Base-by-base conservation (phyloP, 768 basidiomycete species). In the Kwoniella heveanensis region DNA sequence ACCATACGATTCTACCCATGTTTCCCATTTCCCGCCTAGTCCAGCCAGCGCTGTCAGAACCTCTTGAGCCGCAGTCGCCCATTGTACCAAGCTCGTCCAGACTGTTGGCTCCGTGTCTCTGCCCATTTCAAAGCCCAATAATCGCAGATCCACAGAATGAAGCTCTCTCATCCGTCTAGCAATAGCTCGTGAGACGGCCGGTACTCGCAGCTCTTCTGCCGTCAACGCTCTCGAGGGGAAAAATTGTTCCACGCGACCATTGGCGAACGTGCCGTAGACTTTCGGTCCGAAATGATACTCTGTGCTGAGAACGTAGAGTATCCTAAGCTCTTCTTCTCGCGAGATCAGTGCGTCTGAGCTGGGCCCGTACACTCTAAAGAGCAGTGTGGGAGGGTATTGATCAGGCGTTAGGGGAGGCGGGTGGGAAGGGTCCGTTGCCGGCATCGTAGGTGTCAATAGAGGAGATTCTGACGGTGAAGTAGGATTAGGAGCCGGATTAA, bases 141-240 rank as follows among this genome's bases (percentile, higher is more conserved):
- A 83, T 15, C 84, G 83, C 55, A 96, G 84, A 73, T 95, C 92
- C 51, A 97, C 95, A 25, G 88, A 87, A 80, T 99, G 96, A 30
- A 99, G 85, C 79, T 98, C 94, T 22, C 92, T 88, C 95, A 98
- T 98, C 32, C 95, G 85, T 22, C 88, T 86, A n/a, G 88, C 93
- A 69, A 98, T 92, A 86, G 90, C 91, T 27, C 87, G 83, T 76
- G 90, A 92, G 59, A 88, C 86, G 64, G 82, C 79, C 17, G 87
- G 85, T 69, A 92, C 86, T 52, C 91, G 85, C 66, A 99, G 83
- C 74, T 96, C 91, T 46, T 84, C 79, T 13, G 90, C 83, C 0
- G 86, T 88, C 50, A 98, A 83, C 1, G 92, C 88, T 32, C 87
- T 84, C 17, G 92, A 92, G 65, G 93, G 86, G 78, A 97, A 97